Evolutionary conservation across 2,329 filamentous ascomycete genomes (phyloP), one percentile per base, ranked within the genome.

Genomic region (Escovopsis sp.): DNA sequence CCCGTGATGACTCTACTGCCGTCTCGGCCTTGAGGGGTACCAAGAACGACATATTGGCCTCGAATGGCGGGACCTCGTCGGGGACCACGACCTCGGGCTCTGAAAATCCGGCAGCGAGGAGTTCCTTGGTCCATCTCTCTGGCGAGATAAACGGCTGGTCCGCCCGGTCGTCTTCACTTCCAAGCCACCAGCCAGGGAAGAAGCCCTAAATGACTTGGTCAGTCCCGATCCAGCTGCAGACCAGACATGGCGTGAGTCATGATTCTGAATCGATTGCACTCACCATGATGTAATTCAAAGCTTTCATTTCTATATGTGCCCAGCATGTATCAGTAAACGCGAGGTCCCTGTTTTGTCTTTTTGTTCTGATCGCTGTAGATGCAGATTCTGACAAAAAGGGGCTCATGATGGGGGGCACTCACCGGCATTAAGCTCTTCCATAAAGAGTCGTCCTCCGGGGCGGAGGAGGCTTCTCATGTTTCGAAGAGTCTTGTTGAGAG

Each of bases 131-230:
- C 60, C 59, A 63, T 6, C 48, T 26, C 1, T 50, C 40, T 0
- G 47, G 28, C 0, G 45, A 28, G 12, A 60, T 41, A 18, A 53
- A 56, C 0, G 60, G 60, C 37, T 55, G 51, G 1, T 52, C 45
- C 0, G 42, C 6, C 4, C 59, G 53, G 4, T 46, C 48, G 15
- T 62, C 57, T 1, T 49, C 48, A 3, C 40, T 47, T 4, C 61
- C 59, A 6, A 56, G 46, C 63, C 63, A 66, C 62, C 63, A 66
- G 2, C 54, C 53, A 0, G 53, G 46, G 12, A 59, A 47, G 0
- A 50, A 42, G 1, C 60, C 59, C 15, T 57, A 49, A 4, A 9
- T 15, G n/a, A 18, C 11, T n/a, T 36, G 7, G 9, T 15, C 19
- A 12, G n/a, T 12, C 9, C n/a, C 6, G 12, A 15, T 36, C 7